These are phyloP conservation scores for Saturnispora halmiae DNA, from an alignment of 805 yeast species.

Conservation along the genomic window DNA sequence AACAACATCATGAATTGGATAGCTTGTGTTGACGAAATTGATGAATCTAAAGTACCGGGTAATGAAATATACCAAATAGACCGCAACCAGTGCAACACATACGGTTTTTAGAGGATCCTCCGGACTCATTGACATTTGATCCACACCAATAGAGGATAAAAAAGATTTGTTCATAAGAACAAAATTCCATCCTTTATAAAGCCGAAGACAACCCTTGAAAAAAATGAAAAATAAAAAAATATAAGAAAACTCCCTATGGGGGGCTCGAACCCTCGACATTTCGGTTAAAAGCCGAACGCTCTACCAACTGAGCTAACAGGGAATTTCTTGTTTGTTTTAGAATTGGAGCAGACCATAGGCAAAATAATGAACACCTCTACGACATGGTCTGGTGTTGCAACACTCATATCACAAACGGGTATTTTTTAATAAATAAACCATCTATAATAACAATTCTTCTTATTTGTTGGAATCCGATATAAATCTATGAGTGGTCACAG, in stretches of 20 bases:
- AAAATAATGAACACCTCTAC: no score
- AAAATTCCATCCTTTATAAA: no score
- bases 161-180: no score
- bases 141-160: no score
- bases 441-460: no score
- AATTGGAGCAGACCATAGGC: no score
- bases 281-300: conserved; percentile 61
- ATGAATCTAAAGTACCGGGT: conserved; percentile 10
- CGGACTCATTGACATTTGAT: neutral
- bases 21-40: conserved; percentile 13
- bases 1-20: conserved; percentile 10
- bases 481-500: no score
- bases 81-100: conserved; percentile 10
- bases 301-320: conserved; percentile 57
- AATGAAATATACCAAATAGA: conserved; percentile 1
- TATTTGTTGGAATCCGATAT: neutral
- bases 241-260: conserved; percentile 38
- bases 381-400: no score
- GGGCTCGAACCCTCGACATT: conserved; percentile 58
- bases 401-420: no score
- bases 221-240: conserved; percentile 14
- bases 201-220: no score
- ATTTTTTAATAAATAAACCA: no score
- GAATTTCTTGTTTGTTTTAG: conserved; percentile 16
- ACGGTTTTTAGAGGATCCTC: neutral